Base-by-base conservation (phyloP, 2,329 filamentous ascomycete species). In the Metarhizium robertsii region DNA sequence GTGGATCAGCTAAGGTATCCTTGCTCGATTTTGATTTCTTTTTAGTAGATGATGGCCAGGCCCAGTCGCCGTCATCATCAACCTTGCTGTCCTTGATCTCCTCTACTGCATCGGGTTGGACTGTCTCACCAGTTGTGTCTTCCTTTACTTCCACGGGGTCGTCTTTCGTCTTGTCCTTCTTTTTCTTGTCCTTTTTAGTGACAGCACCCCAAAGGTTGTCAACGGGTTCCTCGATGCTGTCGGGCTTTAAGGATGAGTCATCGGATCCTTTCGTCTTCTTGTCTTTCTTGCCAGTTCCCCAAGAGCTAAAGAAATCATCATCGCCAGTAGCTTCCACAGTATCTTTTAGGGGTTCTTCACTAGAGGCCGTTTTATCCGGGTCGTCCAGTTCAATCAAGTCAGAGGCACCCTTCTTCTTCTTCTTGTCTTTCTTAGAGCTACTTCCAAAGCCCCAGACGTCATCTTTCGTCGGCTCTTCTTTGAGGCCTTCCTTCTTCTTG, bases 281-380 rank as follows among this genome's bases (percentile, higher is more conserved):
- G 55, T 72, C 65, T 58, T 81, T 81, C 63, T 81, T 81, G 11
- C 74, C 71, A 53, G 76, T 80, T 36, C 77, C 78, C 74, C 81
- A 84, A 50, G 78, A 76, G 57, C 72, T 76, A 65, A 81, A 81
- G 60, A 81, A 80, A 56, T 79, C 79, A 54, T 80, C 77, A 46
- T 73, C 72, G 14, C 65, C 69, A 40, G 69, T 64, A 52, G 69
- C 60, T 50, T 68, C 66, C 14, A 65, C 61, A 58, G 68, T 56
- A 43, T 66, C 67, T 11, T 61, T 40, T 62, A 61, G 47, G 64
- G 65, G 34, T 61, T 59, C 63, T 36, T 67, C 65, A 29, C 64
- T 58, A 16, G 58, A 56, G 13, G 60, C 58, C 7, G 64, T 58
- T 55, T 60, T 59, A 48, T 62, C 61, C 25, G 60, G 57, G 14